Base-by-base conservation (phyloP, 176 grass and related monocot genomes). In the Metroxylon sagu region DNA sequence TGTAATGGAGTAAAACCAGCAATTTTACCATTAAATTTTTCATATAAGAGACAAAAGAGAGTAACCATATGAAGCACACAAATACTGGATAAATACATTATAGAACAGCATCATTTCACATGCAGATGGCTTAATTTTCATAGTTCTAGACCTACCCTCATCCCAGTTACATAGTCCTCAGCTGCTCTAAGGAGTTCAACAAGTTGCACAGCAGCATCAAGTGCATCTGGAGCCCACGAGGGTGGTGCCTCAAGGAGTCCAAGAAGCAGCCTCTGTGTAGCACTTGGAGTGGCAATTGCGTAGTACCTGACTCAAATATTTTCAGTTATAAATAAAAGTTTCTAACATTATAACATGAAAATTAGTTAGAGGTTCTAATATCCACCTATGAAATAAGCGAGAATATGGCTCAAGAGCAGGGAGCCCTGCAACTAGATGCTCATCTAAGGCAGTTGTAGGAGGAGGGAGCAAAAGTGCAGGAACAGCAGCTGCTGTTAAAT, bases 221-320 rank as follows among this genome's bases (percentile, higher is more conserved):
- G 81, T 76, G 94, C 94, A 74, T 98, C 94, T 61, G 94, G 94
- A 54, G 94, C 94, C 94, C 94, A 98, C 72, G 94, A 98, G 67
- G 94, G 94, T 54, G 94, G 88, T 26, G 94, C 94, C 75, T 98
- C 94, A 30, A 98, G 94, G 70, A 98, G 94, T 64, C 94, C 94
- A 65, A 98, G 86, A 55, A 98, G 76, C 49, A 98, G 76, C 57
- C 94, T 85, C 58, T 89, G 94, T 6, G 94, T 98, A 50, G 94
- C 94, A 76, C 94, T 98, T 73, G 94, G 94, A 61, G 94, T 98
- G 70, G 94, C 94, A 72, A 98, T 89, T 62, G 94, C 84, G 31
- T 98, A 98, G 59, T 98, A 98, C 77, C 94, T 98, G 68, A 61
- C 31, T 61, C 54, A 60, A 74, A 29, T 64, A 64, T 78, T 29